Evolutionary conservation across 2,329 filamentous ascomycete genomes (phyloP).

Genomic region (Exophiala dermatitidis): DNA sequence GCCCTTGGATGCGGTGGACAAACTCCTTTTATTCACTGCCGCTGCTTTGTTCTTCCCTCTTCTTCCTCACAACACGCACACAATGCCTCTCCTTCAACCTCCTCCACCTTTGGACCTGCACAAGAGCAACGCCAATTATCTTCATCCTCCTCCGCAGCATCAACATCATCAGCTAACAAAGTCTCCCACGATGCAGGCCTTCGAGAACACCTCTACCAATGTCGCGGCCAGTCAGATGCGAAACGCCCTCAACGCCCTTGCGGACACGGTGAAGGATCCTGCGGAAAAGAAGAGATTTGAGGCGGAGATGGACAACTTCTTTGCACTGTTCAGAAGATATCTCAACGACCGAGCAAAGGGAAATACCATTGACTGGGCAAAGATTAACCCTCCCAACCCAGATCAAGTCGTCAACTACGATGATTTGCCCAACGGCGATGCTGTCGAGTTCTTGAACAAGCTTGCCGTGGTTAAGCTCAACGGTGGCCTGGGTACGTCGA

Average conservation of each 20-base stretch:
- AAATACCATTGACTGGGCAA: constrained; percentile 91
- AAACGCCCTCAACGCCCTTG: constrained; percentile 87
- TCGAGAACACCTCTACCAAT: constrained; percentile 98
- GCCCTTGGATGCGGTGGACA: not conserved
- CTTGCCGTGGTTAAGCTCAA: constrained; percentile 98
- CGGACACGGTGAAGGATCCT: constrained; percentile 80
- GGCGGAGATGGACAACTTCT: constrained; percentile 99
- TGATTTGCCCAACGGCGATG: constrained; percentile 79
- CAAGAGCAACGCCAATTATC: not conserved
- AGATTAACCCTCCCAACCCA: constrained; percentile 86
- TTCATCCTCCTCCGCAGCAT: not conserved
- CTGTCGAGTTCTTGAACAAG: constrained; percentile 92
- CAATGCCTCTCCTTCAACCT: not conserved
- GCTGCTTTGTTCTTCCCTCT: constrained; percentile 4
- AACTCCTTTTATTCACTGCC: constrained; percentile 7
- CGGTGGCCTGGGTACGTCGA: constrained; percentile 96
- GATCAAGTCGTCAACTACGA: constrained; percentile 95
- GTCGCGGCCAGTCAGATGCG: constrained; percentile 98
- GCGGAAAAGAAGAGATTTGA: constrained; percentile 75
- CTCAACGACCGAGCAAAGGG: constrained; percentile 99
- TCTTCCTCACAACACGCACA: not conserved
- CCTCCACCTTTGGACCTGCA: constrained; percentile 6
- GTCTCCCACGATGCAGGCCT: constrained; percentile 57
- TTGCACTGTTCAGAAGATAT: constrained; percentile 95
- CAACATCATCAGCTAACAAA: constrained; percentile 14